These are phyloP conservation scores for Amanita phalloides DNA, from an alignment of 768 basidiomycete genomes.

Conservation along the genomic window DNA sequence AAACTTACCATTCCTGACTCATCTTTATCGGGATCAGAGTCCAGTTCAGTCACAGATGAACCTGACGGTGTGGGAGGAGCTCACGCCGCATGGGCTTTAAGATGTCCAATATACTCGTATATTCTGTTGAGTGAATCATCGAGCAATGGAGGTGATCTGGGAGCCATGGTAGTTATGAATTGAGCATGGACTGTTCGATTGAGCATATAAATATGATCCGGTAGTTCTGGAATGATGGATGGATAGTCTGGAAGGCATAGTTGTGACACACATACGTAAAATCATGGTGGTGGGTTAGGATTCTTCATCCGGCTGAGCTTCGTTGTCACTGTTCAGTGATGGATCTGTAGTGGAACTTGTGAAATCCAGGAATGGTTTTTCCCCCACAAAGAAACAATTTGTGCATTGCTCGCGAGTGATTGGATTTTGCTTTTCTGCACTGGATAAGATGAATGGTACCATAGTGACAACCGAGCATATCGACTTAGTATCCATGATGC, in stretches of 20 bases:
- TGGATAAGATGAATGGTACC: constrained; percentile 5
- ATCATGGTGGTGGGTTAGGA: too few species aligned
- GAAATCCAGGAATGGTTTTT: too few species aligned
- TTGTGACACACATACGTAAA: too few species aligned
- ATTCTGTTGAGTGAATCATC: background rate
- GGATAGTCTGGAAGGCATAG: too few species aligned
- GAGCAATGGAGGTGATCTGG: background rate
- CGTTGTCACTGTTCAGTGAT: background rate
- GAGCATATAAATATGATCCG: background rate
- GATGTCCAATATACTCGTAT: background rate
- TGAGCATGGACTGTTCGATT: background rate
- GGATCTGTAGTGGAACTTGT: too few species aligned
- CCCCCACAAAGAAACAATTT: too few species aligned
- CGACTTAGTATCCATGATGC: background rate
- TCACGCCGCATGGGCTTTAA: background rate
- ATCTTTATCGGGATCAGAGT: constrained; percentile 1
- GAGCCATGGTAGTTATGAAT: background rate
- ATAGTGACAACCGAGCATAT: constrained; percentile 8
- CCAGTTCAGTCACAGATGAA: background rate
- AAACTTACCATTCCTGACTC: constrained; percentile 2
- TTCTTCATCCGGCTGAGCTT: background rate
- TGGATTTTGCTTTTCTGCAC: background rate
- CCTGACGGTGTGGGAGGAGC: background rate
- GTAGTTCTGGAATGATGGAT: background rate
- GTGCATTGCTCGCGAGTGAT: background rate